These are phyloP conservation scores for Diaporthe helianthi DNA, from an alignment of 2,329 filamentous ascomycete species.

Conservation along the genomic window DNA sequence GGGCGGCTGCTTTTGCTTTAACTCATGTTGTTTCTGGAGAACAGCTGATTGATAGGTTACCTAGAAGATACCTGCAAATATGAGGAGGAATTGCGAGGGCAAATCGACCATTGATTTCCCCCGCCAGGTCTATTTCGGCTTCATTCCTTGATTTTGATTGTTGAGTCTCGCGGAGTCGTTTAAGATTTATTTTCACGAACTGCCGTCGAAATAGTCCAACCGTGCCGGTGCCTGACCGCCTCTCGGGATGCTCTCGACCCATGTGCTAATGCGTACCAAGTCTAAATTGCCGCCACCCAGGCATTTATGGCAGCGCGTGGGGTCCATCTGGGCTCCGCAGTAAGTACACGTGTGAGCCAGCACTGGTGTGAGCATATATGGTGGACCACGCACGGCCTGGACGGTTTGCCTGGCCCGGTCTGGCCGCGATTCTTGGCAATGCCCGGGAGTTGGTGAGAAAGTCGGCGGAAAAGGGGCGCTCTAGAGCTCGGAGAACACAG, in stretches of 20 bases:
- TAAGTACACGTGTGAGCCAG: slow-evolving; percentile 15
- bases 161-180: background rate
- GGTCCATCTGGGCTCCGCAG: background rate
- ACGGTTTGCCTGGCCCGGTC: background rate
- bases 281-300: background rate
- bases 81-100: slow-evolving; percentile 20
- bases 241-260: background rate
- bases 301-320: slow-evolving; percentile 2
- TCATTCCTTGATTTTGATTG: background rate
- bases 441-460: background rate
- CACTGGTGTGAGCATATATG: slow-evolving; percentile 11
- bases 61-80: slow-evolving; percentile 34
- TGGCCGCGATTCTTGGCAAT: background rate
- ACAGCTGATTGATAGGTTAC: slow-evolving; percentile 26
- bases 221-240: background rate
- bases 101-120: slow-evolving; percentile 26
- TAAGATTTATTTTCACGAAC: background rate
- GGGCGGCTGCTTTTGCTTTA: slow-evolving; percentile 5
- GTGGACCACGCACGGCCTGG: slow-evolving; percentile 7
- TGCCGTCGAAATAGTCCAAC: background rate
- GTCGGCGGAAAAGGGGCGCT: background rate
- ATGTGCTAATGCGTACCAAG: background rate
- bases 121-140: background rate
- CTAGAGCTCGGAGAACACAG: background rate
- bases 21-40: slow-evolving; percentile 1